Evolutionary conservation across 179 eudicot genomes (phyloP).

Genomic region (Vitellaria paradoxa): DNA sequence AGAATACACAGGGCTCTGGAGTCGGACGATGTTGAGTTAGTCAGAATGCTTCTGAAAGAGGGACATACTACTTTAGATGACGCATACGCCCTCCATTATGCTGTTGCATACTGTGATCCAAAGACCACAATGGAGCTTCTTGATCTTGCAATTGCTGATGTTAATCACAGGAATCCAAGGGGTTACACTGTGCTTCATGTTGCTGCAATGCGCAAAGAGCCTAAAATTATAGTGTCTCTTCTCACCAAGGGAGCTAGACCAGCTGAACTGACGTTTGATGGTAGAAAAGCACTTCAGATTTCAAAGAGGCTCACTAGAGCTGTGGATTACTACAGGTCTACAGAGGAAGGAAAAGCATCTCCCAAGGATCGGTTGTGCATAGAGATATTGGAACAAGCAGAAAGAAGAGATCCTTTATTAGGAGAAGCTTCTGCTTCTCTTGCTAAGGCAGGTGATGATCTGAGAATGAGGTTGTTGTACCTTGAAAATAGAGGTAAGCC

Average conservation of each 20-base stretch:
- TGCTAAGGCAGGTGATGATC: conserved; percentile 77
- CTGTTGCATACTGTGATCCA: conserved; percentile 84
- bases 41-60: conserved; percentile 73
- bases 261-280: conserved; percentile 66
- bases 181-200: conserved; percentile 79
- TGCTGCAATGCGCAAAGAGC: conserved; percentile 90
- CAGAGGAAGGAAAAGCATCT: conserved; percentile 62
- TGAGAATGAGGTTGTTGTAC: conserved; percentile 65
- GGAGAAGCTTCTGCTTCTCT: conserved; percentile 83
- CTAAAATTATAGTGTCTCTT: conserved; percentile 74
- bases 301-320: conserved; percentile 73
- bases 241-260: conserved; percentile 90
- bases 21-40: conserved; percentile 88
- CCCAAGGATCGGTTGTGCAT: conserved; percentile 84
- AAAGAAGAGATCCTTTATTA: conserved; percentile 63
- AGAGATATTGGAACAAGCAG: conserved; percentile 86
- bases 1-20: conserved; percentile 88
- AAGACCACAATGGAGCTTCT: conserved; percentile 72
- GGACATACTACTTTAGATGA: conserved; percentile 69
- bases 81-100: conserved; percentile 84
- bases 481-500: conserved; percentile 86
- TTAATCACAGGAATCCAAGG: conserved; percentile 54
- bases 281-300: conserved; percentile 75
- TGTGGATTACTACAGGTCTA: conserved; percentile 39
- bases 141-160: conserved; percentile 76